These are phyloP conservation scores for Secale cereale DNA, from an alignment of 176 grass and related monocot genomes.

Conservation along the genomic window DNA sequence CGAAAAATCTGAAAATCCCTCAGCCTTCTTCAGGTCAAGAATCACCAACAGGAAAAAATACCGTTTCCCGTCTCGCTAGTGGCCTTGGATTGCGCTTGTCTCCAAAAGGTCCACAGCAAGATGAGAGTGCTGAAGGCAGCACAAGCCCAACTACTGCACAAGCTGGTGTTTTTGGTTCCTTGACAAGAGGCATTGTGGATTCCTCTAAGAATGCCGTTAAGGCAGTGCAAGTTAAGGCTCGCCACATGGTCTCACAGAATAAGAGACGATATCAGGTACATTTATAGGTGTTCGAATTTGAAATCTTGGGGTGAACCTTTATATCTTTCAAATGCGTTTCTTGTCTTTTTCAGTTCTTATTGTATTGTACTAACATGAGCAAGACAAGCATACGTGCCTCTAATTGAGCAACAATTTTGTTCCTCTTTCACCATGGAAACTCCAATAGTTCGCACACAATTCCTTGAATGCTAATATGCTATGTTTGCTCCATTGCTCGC, in stretches of 20 bases:
- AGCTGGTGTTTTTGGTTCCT: conserved; percentile 79
- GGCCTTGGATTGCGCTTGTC: conserved; percentile 67
- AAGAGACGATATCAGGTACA: conserved; percentile 94
- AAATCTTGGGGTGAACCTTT: background rate
- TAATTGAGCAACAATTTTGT: background rate
- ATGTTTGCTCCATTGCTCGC: background rate
- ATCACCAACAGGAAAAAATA: conserved; percentile 74
- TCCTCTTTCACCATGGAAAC: background rate
- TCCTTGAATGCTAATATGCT: background rate
- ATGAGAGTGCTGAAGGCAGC: conserved; percentile 52
- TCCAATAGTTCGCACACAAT: background rate
- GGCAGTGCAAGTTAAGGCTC: conserved; percentile 96
- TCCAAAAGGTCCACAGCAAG: conserved; percentile 62
- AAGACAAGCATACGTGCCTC: background rate
- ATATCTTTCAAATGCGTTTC: background rate
- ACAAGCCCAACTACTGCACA: conserved; percentile 45
- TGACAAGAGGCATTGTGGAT: conserved; percentile 90
- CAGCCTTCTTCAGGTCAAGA: conserved; percentile 59
- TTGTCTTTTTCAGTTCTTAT: background rate
- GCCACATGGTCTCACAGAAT: conserved; percentile 97
- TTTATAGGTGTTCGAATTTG: background rate
- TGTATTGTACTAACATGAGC: conserved; percentile 8
- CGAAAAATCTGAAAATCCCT: conserved; percentile 85
- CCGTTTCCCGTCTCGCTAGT: conserved; percentile 77
- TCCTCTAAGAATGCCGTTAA: conserved; percentile 95